Percentiles rank a stretch among this genome's conserved stretches.
phyloP scores from a whole-genome alignment of 148 eudicot species.

The Rhododendron simsii region DNA sequence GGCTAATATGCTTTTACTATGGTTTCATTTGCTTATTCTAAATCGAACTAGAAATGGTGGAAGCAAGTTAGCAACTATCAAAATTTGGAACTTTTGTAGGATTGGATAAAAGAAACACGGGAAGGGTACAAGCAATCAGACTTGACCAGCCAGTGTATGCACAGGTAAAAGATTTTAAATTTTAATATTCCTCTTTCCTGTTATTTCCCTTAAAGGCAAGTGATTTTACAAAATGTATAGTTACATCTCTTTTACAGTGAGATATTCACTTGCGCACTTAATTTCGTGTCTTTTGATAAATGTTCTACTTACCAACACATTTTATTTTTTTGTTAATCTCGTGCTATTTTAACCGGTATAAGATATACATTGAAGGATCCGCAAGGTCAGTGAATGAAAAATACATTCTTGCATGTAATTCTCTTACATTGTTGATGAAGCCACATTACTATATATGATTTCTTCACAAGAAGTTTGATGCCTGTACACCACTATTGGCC shows the following conservation, averaged over 20 bases:
- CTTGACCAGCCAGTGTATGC: slow-evolving; percentile 66
- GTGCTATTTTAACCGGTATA: slow-evolving; percentile 40
- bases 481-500: slow-evolving; percentile 90
- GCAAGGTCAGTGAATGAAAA: slow-evolving; percentile 96
- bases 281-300: not conserved
- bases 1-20: not conserved
- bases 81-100: slow-evolving; percentile 32
- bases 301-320: not conserved
- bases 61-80: not conserved
- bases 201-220: not conserved
- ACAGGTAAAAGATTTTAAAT: slow-evolving; percentile 34
- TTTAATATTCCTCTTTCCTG: not conserved
- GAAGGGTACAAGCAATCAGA: slow-evolving; percentile 73
- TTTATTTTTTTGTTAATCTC: not conserved
- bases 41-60: not conserved
- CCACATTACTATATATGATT: slow-evolving; percentile 64
- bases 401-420: slow-evolving; percentile 87
- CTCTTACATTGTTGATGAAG: slow-evolving; percentile 61
- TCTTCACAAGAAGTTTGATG: slow-evolving; percentile 74
- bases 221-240: not conserved
- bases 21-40: not conserved
- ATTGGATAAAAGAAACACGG: slow-evolving; percentile 59
- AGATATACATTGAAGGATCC: slow-evolving; percentile 85
- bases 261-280: not conserved
- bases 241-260: not conserved